phyloP scores from a whole-genome alignment of 225 moss, liverwort and hornwort genomes.

The Climacium dendroides region DNA sequence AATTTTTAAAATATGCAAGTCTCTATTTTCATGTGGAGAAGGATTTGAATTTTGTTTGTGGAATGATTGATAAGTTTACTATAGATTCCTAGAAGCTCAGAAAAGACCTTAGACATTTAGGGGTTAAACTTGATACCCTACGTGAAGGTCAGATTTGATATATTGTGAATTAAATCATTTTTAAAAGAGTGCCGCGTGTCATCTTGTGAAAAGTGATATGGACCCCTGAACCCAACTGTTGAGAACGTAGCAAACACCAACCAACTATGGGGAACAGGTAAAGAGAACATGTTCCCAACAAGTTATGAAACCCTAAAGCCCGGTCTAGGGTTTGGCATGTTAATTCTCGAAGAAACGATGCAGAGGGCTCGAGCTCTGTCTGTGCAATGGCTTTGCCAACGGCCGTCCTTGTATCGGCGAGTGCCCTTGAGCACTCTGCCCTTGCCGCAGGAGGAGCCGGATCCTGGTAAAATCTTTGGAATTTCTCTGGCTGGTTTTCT shows the following conservation, averaged over 20 bases:
- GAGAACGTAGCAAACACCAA: background rate
- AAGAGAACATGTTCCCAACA: background rate
- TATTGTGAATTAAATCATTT: background rate
- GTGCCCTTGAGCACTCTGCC: background rate
- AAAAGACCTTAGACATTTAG: too few species aligned
- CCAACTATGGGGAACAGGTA: background rate
- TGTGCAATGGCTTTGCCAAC: background rate
- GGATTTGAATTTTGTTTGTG: too few species aligned
- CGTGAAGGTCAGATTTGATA: background rate
- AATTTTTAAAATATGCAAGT: too few species aligned
- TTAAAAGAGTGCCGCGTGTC: background rate
- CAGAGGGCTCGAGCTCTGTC: background rate
- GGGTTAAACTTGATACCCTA: background rate
- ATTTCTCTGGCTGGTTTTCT: background rate
- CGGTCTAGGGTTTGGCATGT: background rate
- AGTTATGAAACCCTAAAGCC: background rate
- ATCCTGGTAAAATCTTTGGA: background rate
- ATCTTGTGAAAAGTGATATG: too few species aligned
- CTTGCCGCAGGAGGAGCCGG: background rate
- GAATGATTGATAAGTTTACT: too few species aligned
- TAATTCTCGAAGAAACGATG: background rate
- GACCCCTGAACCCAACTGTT: background rate
- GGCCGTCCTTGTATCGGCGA: background rate
- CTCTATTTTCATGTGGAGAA: too few species aligned
- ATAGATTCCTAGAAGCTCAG: too few species aligned